Conservation (phyloP, 139 green algal genomes). For the Closterium sp. region DNA sequence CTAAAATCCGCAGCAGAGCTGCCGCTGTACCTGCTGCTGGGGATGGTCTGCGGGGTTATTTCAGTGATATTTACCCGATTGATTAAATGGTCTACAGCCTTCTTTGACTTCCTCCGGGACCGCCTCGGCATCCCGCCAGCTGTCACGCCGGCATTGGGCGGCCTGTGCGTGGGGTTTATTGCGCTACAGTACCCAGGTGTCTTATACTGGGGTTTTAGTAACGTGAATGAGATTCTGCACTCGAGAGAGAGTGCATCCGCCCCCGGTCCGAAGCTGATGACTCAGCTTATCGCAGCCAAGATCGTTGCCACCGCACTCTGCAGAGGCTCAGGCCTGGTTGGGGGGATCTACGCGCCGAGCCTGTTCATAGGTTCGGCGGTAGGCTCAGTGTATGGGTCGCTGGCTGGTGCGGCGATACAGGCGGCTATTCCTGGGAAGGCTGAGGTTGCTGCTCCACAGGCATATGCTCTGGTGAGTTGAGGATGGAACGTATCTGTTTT, state of each 20-base stretch:
- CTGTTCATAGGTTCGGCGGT: constrained; percentile 88
- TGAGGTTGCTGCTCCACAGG: constrained; percentile 44
- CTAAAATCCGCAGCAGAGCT: constrained; percentile 66
- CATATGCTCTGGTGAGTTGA: constrained; percentile 46
- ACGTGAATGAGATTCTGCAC: constrained; percentile 74
- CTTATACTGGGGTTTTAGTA: constrained; percentile 78
- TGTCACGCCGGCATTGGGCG: constrained; percentile 64
- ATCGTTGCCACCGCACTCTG: constrained; percentile 82
- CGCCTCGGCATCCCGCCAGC: constrained; percentile 36
- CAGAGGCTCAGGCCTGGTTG: constrained; percentile 76
- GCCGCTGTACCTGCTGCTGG: constrained; percentile 73
- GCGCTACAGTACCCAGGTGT: constrained; percentile 72
- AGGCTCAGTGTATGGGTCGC: constrained; percentile 45
- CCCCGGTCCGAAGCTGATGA: constrained; percentile 60
- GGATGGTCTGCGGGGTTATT: constrained; percentile 67
- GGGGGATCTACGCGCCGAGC: constrained; percentile 89
- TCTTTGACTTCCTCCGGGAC: constrained; percentile 45
- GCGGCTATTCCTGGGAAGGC: constrained; percentile 33
- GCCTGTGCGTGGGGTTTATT: constrained; percentile 64
- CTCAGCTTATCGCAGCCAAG: constrained; percentile 79
- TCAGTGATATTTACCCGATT: constrained; percentile 51
- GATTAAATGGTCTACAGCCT: constrained; percentile 25
- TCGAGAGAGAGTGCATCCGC: constrained; percentile 26
- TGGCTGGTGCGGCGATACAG: constrained; percentile 42
- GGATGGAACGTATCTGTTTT: too few species aligned